Conservation (phyloP, 176 grass and related monocot species). For the Eleusine coracana region DNA sequence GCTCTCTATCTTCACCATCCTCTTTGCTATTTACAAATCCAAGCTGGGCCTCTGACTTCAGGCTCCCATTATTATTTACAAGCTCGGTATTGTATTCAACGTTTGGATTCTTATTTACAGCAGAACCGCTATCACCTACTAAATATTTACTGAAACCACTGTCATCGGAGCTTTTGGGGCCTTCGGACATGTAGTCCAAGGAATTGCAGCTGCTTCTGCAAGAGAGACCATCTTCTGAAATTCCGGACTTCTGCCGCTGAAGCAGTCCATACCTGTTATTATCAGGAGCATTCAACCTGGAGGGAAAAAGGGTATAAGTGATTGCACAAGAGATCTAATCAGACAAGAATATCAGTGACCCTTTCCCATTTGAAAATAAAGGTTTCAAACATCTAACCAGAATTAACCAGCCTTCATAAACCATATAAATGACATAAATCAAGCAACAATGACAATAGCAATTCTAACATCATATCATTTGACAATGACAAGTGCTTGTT, state of each 20-base stretch:
- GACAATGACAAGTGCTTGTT: not conserved
- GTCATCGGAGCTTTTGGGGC: slow-evolving; percentile 50
- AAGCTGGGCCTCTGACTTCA: slow-evolving; percentile 66
- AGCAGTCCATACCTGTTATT: slow-evolving; percentile 51
- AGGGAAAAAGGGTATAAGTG: not conserved
- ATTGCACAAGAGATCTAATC: slow-evolving; percentile 26
- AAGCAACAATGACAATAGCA: not conserved
- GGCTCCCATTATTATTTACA: slow-evolving; percentile 75
- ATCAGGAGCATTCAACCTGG: slow-evolving; percentile 50
- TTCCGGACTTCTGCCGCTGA: slow-evolving; percentile 45
- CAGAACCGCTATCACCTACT: slow-evolving; percentile 50
- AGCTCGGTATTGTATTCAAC: slow-evolving; percentile 52
- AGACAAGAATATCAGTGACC: not conserved
- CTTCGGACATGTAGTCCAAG: slow-evolving; percentile 72
- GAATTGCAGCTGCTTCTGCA: slow-evolving; percentile 74
- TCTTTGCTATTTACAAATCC: slow-evolving; percentile 81
- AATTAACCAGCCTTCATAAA: slow-evolving; percentile 5
- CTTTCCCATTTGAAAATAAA: slow-evolving; percentile 8
- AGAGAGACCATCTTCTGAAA: slow-evolving; percentile 69
- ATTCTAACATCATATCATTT: not conserved
- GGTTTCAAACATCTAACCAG: not conserved
- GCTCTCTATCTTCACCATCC: slow-evolving; percentile 59
- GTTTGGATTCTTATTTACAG: slow-evolving; percentile 77
- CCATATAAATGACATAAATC: not conserved
- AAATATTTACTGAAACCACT: slow-evolving; percentile 45